Base-by-base conservation (phyloP, 257 asterid species). In the Capsicum chinense region DNA sequence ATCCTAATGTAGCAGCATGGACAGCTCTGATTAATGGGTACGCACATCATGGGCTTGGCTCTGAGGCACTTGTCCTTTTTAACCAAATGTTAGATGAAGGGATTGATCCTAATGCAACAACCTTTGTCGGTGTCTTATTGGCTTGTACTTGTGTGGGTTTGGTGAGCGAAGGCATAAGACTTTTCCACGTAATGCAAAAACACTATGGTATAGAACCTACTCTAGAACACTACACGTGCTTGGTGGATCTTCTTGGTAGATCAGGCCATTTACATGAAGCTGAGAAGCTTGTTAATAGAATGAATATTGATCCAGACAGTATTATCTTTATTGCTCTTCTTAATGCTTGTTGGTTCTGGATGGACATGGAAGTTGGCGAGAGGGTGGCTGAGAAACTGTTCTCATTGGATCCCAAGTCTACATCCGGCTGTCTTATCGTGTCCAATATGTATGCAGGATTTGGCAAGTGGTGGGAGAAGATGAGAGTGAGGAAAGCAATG, bases 231-330 rank as follows among this genome's bases (percentile, higher is more conserved):
- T 88, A 88, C 59, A 93, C 98, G 0, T 93, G 97, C 81, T 66
- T 92, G 48, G 99, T 94, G 50, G 97, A 92, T 79, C 97, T 94
- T 58, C 94, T 94, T 60, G 95, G 98, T 63, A 89, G 95, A 78
- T 81, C 92, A 52, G 99, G 98, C 10, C 91, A 89, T 71, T 70
- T 94, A 71, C 85, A 12, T 56, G 95, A 92, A 88, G 98, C 97
- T 8, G 95, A 94, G 89, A 90, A 93, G 79, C 82, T 96, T 54
- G 85, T 93, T 10, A 86, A 92, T 76, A 63, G 56, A 44, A 91
- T 91, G 92, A 88, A 91, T 37, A 39, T 92, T 84, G 89, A 88
- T 88, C 86, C 91, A 10, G 98, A 94, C 86, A 87, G 87, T 15
- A 67, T 92, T 79, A 84, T 94, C 48, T 84, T 92, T 87, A 83